Evolutionary conservation across 2,329 filamentous ascomycete species (phyloP), one percentile per base, ranked within the genome.

Genomic region (Penicillium sp.): DNA sequence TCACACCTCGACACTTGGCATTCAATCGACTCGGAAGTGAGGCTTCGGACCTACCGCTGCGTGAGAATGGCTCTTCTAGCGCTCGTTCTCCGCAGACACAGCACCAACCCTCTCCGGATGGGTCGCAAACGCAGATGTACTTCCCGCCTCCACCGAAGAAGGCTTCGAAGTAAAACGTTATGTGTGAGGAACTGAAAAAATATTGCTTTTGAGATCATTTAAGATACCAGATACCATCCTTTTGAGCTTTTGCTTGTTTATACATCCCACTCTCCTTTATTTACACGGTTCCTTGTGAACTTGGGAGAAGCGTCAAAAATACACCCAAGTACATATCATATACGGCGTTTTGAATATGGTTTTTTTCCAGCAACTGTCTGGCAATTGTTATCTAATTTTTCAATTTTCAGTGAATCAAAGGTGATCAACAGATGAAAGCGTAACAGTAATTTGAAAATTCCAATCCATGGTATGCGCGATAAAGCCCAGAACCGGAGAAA

Each of bases 111-210:
- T 48, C 53, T 48, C 46, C 27, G 11, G 42, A 40, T 47, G 53
- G 47, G n/a, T 60, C 58, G n/a, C 41, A 43, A 22, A 12, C 40
- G 33, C 58, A 57, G 26, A 73, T 75, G 58, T 77, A 77, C 56
- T 78, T 78, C 64, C 75, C 75, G 8, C 75, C 75, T 20, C 75
- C 75, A 9, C 75, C 75, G 11, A 76, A 74, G 57, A 75, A 75
- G 61, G 68, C 71, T 14, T 44, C 52, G 6, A 73, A 66, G 12
- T 45, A 43, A 42, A 57, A 40, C 22, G 31, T 22, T 18, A 37
- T 35, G 25, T n/a, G 18, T 43, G 22, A 22, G 6, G 27, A 26
- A 23, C 43, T 29, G 48, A 41, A 27, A 6, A 12, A 8, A 11
- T 43, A 43, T 48, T 48, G 9, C 31, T 37, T 51, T 20, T 27